Evolutionary conservation across 2,329 filamentous ascomycete species (phyloP).

Genomic region (Ascochyta clinopodiicola): DNA sequence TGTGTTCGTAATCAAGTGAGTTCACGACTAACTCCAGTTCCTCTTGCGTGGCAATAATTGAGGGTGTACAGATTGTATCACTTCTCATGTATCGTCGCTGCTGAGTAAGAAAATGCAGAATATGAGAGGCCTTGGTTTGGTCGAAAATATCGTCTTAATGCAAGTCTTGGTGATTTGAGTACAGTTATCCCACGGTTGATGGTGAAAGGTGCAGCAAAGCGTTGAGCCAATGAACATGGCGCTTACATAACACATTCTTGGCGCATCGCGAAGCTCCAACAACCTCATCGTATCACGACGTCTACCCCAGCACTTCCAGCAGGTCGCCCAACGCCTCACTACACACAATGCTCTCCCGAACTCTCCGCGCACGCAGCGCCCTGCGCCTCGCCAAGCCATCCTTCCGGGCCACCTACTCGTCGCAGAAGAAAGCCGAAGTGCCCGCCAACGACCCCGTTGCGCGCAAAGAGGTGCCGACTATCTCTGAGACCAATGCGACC

Average conservation of each 20-base stretch:
- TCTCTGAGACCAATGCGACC: slow-evolving; percentile 67
- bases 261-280: slow-evolving; percentile 2
- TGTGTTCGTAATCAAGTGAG: too few relatives aligned
- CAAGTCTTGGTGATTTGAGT: too few relatives aligned
- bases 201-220: too few relatives aligned
- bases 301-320: slow-evolving; percentile 2
- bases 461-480: slow-evolving; percentile 56
- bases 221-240: slow-evolving; percentile 1
- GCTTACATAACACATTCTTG: slow-evolving; percentile 17
- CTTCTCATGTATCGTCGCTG: too few relatives aligned
- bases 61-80: too few relatives aligned
- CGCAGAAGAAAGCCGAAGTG: slow-evolving; percentile 56
- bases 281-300: slow-evolving; percentile 17
- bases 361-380: slow-evolving; percentile 38
- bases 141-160: too few relatives aligned
- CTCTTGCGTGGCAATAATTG: too few relatives aligned
- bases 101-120: too few relatives aligned
- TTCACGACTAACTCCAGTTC: too few relatives aligned
- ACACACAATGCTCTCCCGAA: slow-evolving; percentile 34
- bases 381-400: slow-evolving; percentile 32
- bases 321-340: slow-evolving; percentile 6
- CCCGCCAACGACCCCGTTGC: slow-evolving; percentile 69
- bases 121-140: too few relatives aligned
- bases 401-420: slow-evolving; percentile 33
- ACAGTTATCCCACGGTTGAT: too few relatives aligned